Percentiles rank a stretch among this genome's conserved stretches.
These are phyloP conservation scores for Termitomyces eurrhizus DNA, from an alignment of 768 basidiomycete genomes.

Conservation along the genomic window DNA sequence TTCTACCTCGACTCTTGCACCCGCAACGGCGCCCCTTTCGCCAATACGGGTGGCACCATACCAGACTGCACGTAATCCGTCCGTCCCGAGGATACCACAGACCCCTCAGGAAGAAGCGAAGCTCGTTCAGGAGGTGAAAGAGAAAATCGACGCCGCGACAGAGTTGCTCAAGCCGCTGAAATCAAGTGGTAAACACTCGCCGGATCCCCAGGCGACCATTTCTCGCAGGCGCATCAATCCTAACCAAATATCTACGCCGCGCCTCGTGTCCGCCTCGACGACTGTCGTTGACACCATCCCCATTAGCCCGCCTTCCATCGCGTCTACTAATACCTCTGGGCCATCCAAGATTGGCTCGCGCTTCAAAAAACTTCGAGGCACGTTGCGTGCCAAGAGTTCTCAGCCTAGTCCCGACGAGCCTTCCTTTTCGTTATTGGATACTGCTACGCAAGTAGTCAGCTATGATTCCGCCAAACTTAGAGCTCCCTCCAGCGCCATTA, in stretches of 20 bases:
- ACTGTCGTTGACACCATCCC: constrained; percentile 62
- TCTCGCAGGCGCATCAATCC: constrained; percentile 58
- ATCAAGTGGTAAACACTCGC: constrained; percentile 34
- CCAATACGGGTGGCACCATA: constrained; percentile 29
- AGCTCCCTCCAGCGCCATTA: constrained; percentile 43
- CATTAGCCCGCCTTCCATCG: constrained; percentile 42
- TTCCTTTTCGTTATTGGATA: constrained; percentile 35
- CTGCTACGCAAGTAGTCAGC: constrained; percentile 31
- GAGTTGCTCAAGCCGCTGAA: constrained; percentile 48
- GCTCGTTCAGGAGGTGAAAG: constrained; percentile 62
- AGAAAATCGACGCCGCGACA: constrained; percentile 65
- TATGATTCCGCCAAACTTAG: constrained; percentile 39
- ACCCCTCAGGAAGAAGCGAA: constrained; percentile 47
- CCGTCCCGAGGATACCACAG: constrained; percentile 38
- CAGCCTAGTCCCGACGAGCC: constrained; percentile 45
- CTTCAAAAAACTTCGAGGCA: constrained; percentile 69
- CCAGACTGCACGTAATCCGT: constrained; percentile 37
- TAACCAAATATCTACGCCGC: constrained; percentile 63
- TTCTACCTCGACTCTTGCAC: constrained; percentile 18
- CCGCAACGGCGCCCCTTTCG: constrained; percentile 10
- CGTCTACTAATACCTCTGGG: constrained; percentile 39
- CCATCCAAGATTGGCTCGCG: constrained; percentile 65
- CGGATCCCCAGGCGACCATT: constrained; percentile 29
- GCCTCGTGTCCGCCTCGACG: constrained; percentile 61
- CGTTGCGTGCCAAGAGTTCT: constrained; percentile 51